Evolutionary conservation across 2,329 filamentous ascomycete genomes (phyloP).

Genomic region (Pseudogymnoascus destructans): DNA sequence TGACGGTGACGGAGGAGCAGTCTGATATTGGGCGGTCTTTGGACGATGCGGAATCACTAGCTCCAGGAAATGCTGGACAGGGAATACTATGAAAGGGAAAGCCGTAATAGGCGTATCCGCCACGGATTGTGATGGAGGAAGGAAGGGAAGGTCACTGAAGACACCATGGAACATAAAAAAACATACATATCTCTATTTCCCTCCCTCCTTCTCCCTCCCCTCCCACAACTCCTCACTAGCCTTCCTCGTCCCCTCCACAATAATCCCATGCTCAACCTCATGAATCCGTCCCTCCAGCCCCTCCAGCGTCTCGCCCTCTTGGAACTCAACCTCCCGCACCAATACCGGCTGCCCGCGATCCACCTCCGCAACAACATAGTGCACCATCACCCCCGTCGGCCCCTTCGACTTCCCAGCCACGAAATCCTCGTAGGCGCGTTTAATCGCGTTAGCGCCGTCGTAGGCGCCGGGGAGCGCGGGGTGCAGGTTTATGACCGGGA

Average conservation of each 20-base stretch:
- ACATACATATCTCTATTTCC: conserved; percentile 17
- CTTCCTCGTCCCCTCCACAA: conserved; percentile 57
- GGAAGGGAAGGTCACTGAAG: neutral
- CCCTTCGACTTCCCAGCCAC: conserved; percentile 47
- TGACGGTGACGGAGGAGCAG: neutral
- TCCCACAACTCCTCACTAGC: conserved; percentile 32
- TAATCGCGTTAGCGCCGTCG: conserved; percentile 66
- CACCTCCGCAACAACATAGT: conserved; percentile 70
- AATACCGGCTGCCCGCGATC: conserved; percentile 67
- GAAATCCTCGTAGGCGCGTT: conserved; percentile 63
- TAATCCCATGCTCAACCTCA: conserved; percentile 59
- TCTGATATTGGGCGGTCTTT: neutral
- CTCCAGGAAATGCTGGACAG: neutral
- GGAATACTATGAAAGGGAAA: neutral
- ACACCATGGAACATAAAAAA: neutral
- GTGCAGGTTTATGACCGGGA: conserved; percentile 57
- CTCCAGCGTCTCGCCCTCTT: conserved; percentile 50
- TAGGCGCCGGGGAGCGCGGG: conserved; percentile 56
- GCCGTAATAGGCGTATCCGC: neutral
- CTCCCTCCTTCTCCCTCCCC: conserved; percentile 17
- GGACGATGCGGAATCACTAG: neutral
- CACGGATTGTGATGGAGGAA: neutral
- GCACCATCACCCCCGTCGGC: conserved; percentile 73
- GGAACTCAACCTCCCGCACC: conserved; percentile 52
- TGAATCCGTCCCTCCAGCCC: conserved; percentile 64